A percentile compares a stretch with the other conserved stretches of the same genome.
phyloP scores from a whole-genome alignment of 2,329 filamentous ascomycete genomes.

The Fusarium circinatum region DNA sequence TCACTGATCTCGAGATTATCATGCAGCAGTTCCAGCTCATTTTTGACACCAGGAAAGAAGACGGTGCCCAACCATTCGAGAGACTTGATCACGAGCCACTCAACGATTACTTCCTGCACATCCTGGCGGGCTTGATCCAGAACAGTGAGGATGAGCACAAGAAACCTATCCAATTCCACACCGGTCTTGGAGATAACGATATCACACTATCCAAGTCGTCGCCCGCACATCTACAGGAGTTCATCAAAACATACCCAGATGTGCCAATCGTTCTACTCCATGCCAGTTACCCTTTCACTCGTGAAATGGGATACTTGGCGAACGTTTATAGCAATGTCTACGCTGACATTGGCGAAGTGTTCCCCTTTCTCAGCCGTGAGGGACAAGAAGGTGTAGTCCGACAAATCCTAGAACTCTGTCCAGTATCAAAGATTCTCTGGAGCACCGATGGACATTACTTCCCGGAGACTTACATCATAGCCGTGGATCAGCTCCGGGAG shows the following conservation, averaged over 20 bases:
- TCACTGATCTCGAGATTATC: constrained; percentile 55
- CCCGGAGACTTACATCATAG: constrained; percentile 80
- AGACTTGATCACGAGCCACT: constrained; percentile 71
- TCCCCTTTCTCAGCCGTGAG: constrained; percentile 79
- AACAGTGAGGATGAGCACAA: constrained; percentile 55
- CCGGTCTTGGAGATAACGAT: constrained; percentile 83
- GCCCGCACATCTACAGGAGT: constrained; percentile 77
- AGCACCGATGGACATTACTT: constrained; percentile 84
- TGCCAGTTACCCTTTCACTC: constrained; percentile 82
- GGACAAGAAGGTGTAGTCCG: constrained; percentile 78
- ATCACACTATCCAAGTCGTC: constrained; percentile 76
- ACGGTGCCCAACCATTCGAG: constrained; percentile 51
- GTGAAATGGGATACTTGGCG: constrained; percentile 82
- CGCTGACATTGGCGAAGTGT: constrained; percentile 84
- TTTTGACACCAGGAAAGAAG: constrained; percentile 36
- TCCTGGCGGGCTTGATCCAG: constrained; percentile 68
- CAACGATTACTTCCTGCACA: constrained; percentile 76
- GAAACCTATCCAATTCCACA: constrained; percentile 87
- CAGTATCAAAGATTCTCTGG: constrained; percentile 80
- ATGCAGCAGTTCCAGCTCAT: constrained; percentile 54
- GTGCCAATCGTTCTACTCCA: constrained; percentile 84
- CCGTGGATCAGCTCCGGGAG: constrained; percentile 76
- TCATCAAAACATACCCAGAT: constrained; percentile 75
- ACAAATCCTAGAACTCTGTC: constrained; percentile 79
- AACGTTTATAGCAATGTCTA: constrained; percentile 83